Evolutionary conservation across 768 basidiomycete genomes (phyloP).

Genomic region (Gymnopilus junonius): DNA sequence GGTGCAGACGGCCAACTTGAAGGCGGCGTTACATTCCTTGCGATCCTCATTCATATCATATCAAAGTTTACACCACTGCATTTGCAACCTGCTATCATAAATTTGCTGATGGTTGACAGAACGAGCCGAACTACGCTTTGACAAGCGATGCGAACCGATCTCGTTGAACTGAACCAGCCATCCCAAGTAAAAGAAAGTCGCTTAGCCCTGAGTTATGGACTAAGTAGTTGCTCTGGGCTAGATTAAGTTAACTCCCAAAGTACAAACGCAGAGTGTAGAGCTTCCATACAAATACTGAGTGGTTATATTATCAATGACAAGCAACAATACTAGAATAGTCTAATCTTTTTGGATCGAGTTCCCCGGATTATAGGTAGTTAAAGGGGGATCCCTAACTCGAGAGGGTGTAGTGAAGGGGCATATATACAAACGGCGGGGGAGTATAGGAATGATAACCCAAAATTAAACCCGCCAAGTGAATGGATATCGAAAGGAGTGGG

Average conservation of each 20-base stretch:
- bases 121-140: not conserved
- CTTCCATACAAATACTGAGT: conserved; percentile 8
- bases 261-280: not conserved
- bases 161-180: not conserved
- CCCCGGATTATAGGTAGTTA: not conserved
- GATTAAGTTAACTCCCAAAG: not conserved
- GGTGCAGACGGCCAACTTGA: not conserved
- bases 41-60: not conserved
- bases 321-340: conserved; percentile 19
- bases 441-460: not conserved
- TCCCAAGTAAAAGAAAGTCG: not conserved
- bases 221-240: not conserved
- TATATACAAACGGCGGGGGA: not conserved
- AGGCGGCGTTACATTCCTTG: not conserved
- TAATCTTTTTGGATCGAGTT: conserved; percentile 2
- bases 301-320: conserved; percentile 10
- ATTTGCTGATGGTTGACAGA: not conserved
- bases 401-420: not conserved
- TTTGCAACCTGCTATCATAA: conserved; percentile 2
- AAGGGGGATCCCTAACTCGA: not conserved
- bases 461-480: not conserved
- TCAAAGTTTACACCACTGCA: not conserved
- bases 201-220: not conserved
- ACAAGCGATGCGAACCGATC: not conserved
- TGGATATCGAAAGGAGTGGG: conserved; percentile 1